phyloP scores from a whole-genome alignment of 169 alveolate genomes.

The Condylostoma magnum region DNA sequence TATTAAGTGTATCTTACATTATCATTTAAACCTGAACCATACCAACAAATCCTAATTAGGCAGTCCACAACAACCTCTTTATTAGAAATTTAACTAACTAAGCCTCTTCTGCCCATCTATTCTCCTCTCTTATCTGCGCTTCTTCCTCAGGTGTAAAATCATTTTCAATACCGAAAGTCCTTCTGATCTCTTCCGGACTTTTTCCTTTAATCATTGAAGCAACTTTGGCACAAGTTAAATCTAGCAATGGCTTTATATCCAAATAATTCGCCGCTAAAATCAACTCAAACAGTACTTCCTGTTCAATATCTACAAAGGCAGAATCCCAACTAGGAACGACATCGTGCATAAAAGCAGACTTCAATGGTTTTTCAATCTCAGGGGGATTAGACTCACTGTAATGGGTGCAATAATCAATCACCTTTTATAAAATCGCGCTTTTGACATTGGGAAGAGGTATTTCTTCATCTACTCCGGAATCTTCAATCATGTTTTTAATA shows the following conservation, averaged over 20 bases:
- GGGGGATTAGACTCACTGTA: conserved; percentile 89
- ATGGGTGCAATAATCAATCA: conserved; percentile 90
- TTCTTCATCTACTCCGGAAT: conserved; percentile 90
- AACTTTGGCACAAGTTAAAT: conserved; percentile 92
- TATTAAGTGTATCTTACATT: too few relatives aligned
- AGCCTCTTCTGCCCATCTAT: conserved; percentile 94
- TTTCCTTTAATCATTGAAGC: conserved; percentile 95
- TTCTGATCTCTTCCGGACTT: conserved; percentile 92
- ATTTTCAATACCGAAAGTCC: conserved; percentile 90
- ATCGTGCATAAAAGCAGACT: conserved; percentile 79
- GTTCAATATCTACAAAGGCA: conserved; percentile 89
- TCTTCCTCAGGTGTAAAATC: conserved; percentile 97
- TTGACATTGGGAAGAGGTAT: conserved; percentile 93
- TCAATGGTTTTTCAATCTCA: conserved; percentile 94
- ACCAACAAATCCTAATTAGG: too few relatives aligned
- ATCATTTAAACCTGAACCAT: too few relatives aligned
- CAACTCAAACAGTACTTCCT: conserved; percentile 89
- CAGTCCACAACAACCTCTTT: too few relatives aligned
- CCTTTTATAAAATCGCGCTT: conserved; percentile 81
- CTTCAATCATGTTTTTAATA: conserved; percentile 88
- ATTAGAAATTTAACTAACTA: too few relatives aligned
- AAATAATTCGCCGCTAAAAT: conserved; percentile 93
- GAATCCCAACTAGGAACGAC: conserved; percentile 92
- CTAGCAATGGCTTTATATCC: conserved; percentile 92
- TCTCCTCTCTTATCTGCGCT: conserved; percentile 92